Base-by-base conservation (phyloP, 495 filamentous ascomycete genomes). In the Podospora fimiseda region DNA sequence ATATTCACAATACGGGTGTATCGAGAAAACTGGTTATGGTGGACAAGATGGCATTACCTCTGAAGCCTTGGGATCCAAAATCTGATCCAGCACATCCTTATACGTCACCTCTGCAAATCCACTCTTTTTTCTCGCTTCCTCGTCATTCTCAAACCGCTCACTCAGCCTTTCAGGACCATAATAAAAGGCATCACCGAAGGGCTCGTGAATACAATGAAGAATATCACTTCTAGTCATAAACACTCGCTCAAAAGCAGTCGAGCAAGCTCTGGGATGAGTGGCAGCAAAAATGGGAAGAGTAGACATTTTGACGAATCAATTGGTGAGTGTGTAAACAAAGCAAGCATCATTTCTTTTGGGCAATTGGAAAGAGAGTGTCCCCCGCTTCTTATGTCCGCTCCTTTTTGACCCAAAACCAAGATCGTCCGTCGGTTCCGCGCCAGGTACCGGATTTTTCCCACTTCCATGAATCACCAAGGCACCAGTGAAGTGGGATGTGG, bases 171-270 rank as follows among this genome's bases (percentile, higher is more conserved):
- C 93, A 0, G 90, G 89, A 20, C 92, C 91, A 61, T 84, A 96
- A 70, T 98, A 96, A 70, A 89, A 98, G 51, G 90, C 88, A 65
- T 98, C 93, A 14, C 93, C 93, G 60, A 96, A 96, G 1, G 93
- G 93, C 68, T 98, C 93, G 65, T 98, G 93, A 58, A 92, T 70
- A 66, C 89, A 95, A 56, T 81, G 73, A 23, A 98, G 78, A 20
- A 76, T 85, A 55, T 92, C 86, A 21, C 76, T 74, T 53, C 87
- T 83, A 56, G 91, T 96, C 93, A 98, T 96, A 67, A 98, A 96
- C 54, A 96, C 93, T 63, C 92, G 77, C 72, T 98, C 93, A 70
- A 96, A 98, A 0, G 92, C 93, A 18, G 93, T 96, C 8, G 90
- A 95, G 70, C 89, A 95, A 52, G 93, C 86, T 60, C 93, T 78